Evolutionary conservation across 2,329 filamentous ascomycete genomes (phyloP).

Genomic region (Neobulgaria alba): DNA sequence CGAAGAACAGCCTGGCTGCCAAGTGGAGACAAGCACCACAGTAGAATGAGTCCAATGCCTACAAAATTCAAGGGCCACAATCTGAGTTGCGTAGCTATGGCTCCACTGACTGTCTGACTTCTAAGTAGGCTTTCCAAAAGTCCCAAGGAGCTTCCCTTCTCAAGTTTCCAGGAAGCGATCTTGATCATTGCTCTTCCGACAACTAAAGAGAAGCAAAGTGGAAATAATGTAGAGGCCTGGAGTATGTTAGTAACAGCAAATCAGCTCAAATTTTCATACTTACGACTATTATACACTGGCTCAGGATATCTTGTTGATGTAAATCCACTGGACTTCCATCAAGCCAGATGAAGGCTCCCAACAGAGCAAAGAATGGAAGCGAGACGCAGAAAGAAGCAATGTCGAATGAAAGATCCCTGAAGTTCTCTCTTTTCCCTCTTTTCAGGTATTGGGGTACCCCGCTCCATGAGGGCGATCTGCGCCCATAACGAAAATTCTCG

Average conservation of each 20-base stretch:
- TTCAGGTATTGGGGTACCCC: conserved; percentile 8
- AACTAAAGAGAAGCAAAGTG: conserved; percentile 15
- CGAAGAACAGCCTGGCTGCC: conserved; percentile 13
- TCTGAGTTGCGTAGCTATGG: conserved; percentile 10
- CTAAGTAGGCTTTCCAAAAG: conserved; percentile 14
- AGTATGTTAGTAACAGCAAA: conserved; percentile 1
- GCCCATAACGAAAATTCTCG: too few species aligned
- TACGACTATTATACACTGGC: conserved; percentile 11
- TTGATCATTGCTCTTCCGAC: conserved; percentile 15
- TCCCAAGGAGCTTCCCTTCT: conserved; percentile 10
- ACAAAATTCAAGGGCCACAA: conserved; percentile 8
- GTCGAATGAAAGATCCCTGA: conserved; percentile 6
- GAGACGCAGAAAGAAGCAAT: conserved; percentile 1
- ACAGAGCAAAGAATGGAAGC: conserved; percentile 13
- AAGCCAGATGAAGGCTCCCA: conserved; percentile 6
- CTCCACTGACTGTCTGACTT: conserved; percentile 11
- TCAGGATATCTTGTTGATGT: conserved; percentile 7
- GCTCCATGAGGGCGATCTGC: conserved; percentile 6
- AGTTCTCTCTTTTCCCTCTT: conserved; percentile 6
- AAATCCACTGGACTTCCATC: conserved; percentile 5
- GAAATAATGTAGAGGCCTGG: conserved; percentile 15
- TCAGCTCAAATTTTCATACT: not conserved
- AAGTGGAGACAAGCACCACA: conserved; percentile 15
- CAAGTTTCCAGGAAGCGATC: conserved; percentile 12
- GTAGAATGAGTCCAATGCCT: conserved; percentile 6